phyloP scores from a whole-genome alignment of 139 green algal species.

The Medakamo hakoo region DNA sequence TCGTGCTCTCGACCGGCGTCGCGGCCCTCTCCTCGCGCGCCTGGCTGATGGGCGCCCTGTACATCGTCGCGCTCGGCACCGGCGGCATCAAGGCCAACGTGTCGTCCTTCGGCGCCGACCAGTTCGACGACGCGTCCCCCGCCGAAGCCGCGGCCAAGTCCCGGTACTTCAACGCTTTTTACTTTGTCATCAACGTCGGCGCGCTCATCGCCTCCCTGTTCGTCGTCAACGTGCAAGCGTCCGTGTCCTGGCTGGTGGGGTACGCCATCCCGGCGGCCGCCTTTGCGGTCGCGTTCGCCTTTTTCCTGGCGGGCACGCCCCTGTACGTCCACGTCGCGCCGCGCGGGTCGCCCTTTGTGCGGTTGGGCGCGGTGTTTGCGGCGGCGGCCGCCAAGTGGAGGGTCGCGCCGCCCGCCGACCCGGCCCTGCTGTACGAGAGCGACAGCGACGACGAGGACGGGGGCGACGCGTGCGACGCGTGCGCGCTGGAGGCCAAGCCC shows the following conservation, averaged over 20 bases:
- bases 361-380: too few relatives aligned
- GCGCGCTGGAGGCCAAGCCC: too few relatives aligned
- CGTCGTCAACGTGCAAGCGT: conserved; percentile 21
- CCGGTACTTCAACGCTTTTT: conserved; percentile 44
- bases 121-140: conserved; percentile 64
- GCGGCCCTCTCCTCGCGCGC: conserved; percentile 25
- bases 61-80: conserved; percentile 76
- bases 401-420: too few relatives aligned
- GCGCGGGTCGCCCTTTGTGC: too few relatives aligned
- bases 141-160: conserved; percentile 5
- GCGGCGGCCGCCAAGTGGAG: too few relatives aligned
- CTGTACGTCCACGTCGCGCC: neutral
- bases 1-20: conserved; percentile 25
- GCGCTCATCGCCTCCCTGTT: conserved; percentile 14
- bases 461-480: too few relatives aligned
- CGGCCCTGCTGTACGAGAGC: too few relatives aligned
- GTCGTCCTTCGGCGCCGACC: conserved; percentile 86
- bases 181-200: conserved; percentile 29
- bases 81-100: conserved; percentile 98
- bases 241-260: conserved; percentile 20
- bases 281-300: neutral
- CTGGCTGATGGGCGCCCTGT: conserved; percentile 47
- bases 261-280: conserved; percentile 15
- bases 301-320: neutral
- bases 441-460: too few relatives aligned